Conservation (phyloP, 1,284 basidiomycete genomes). For the Cystobasidium slooffiae region DNA sequence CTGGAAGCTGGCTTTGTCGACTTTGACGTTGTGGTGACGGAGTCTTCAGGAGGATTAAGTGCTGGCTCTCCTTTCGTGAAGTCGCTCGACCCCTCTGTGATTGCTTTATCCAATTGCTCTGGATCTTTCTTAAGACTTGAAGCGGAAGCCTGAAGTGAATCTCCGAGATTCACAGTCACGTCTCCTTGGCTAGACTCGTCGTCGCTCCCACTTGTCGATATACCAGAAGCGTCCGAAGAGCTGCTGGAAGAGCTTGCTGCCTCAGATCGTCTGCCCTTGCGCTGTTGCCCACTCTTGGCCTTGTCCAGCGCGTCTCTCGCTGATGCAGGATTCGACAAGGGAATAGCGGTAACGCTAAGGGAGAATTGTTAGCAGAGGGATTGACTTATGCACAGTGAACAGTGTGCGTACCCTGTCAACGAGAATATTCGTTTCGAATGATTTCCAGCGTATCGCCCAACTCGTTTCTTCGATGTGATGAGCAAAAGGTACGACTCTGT, state of each 20-base stretch:
- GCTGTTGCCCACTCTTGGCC: background rate
- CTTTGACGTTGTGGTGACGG: no score
- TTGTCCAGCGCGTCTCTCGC: constrained; percentile 5
- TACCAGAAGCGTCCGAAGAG: background rate
- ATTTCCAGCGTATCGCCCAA: constrained; percentile 27
- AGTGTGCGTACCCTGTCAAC: constrained; percentile 24
- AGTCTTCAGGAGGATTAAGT: no score
- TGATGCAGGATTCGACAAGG: constrained; percentile 2
- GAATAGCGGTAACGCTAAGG: constrained; percentile 25
- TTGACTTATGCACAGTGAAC: background rate
- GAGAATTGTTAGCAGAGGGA: background rate
- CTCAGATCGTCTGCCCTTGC: background rate
- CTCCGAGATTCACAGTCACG: background rate
- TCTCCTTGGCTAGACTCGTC: background rate
- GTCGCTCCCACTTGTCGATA: background rate
- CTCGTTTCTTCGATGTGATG: constrained; percentile 17
- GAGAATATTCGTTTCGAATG: constrained; percentile 16
- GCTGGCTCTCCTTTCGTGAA: no score
- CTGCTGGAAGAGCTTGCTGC: background rate
- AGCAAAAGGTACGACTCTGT: constrained; percentile 37
- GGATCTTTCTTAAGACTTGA: background rate
- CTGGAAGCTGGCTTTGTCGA: background rate
- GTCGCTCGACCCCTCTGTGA: background rate
- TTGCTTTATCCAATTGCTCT: background rate
- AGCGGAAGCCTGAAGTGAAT: background rate